phyloP scores from a whole-genome alignment of 1,284 basidiomycete genomes.

The Pseudozyma flocculosa region DNA sequence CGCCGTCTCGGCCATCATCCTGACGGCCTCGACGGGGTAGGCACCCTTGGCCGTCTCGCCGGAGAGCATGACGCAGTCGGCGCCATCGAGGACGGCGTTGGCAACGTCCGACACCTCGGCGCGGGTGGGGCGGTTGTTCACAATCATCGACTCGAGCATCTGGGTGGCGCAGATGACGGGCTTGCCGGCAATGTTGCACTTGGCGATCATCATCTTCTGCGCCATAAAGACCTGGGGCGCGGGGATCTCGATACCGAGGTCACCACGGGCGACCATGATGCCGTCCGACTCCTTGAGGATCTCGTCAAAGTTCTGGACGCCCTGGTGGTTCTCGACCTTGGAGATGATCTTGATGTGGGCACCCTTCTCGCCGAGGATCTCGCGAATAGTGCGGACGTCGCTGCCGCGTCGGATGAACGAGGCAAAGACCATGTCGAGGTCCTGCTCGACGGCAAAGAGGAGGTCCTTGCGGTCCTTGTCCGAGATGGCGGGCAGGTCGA shows the following conservation, averaged over 20 bases:
- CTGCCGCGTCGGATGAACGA: constrained; percentile 56
- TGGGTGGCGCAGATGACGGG: constrained; percentile 98
- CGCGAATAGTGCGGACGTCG: constrained; percentile 54
- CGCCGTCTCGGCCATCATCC: constrained; percentile 58
- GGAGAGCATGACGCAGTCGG: constrained; percentile 58
- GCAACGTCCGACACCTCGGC: constrained; percentile 58
- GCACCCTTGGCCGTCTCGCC: constrained; percentile 58
- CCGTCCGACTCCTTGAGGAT: constrained; percentile 58
- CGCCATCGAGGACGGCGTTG: constrained; percentile 57
- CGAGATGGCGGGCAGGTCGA: constrained; percentile 95
- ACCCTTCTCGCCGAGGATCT: constrained; percentile 56
- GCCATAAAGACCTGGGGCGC: constrained; percentile 61
- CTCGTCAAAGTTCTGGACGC: constrained; percentile 58
- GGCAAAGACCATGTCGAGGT: constrained; percentile 80
- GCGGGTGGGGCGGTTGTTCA: constrained; percentile 58
- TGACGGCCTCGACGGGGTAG: constrained; percentile 61
- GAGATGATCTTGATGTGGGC: constrained; percentile 58
- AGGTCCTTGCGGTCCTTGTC: constrained; percentile 90
- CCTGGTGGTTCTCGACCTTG: constrained; percentile 59
- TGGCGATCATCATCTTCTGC: constrained; percentile 59
- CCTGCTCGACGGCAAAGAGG: constrained; percentile 91
- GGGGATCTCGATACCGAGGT: constrained; percentile 63
- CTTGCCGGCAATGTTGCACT: constrained; percentile 62
- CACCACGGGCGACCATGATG: constrained; percentile 58
- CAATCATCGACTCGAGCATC: constrained; percentile 83